These are phyloP conservation scores for Pseudocercospora ulei DNA, from an alignment of 2,329 filamentous ascomycete species.

Conservation along the genomic window DNA sequence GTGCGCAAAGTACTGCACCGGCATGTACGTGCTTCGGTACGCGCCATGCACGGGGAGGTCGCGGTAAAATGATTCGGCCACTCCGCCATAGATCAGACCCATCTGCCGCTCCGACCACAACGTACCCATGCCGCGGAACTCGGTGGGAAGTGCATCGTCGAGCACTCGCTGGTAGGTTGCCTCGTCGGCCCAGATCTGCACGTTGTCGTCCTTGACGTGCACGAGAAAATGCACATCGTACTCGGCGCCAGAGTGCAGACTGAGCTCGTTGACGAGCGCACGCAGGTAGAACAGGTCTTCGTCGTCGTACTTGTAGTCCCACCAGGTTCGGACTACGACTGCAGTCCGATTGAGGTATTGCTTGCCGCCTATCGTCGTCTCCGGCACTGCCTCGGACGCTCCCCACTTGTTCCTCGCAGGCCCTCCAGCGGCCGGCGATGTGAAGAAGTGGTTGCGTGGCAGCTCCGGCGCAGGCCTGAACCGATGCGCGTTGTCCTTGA, in stretches of 20 bases:
- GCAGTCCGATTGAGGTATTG: slow-evolving; percentile 54
- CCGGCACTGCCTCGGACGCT: slow-evolving; percentile 14
- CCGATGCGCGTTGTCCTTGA: slow-evolving; percentile 57
- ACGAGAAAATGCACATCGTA: slow-evolving; percentile 75
- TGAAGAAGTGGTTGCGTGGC: slow-evolving; percentile 35
- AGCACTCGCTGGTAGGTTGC: slow-evolving; percentile 60
- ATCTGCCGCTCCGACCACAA: slow-evolving; percentile 47
- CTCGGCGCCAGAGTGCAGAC: slow-evolving; percentile 67
- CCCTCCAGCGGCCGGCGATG: slow-evolving; percentile 34
- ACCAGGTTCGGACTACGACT: slow-evolving; percentile 73
- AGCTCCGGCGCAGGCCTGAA: slow-evolving; percentile 45
- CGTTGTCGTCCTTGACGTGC: slow-evolving; percentile 69
- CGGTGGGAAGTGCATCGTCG: slow-evolving; percentile 40
- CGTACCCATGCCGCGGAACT: slow-evolving; percentile 46
- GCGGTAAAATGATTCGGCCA: slow-evolving; percentile 44
- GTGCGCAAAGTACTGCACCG: slow-evolving; percentile 85
- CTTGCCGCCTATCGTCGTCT: slow-evolving; percentile 18
- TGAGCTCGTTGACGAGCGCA: slow-evolving; percentile 68
- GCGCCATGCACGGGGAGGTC: slow-evolving; percentile 59
- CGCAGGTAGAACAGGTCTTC: slow-evolving; percentile 77
- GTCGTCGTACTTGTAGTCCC: slow-evolving; percentile 65
- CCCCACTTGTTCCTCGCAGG: slow-evolving; percentile 23
- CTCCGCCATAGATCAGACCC: slow-evolving; percentile 46
- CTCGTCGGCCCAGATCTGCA: slow-evolving; percentile 73
- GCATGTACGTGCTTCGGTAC: slow-evolving; percentile 75